These are phyloP conservation scores for Didymosphaeria variabile DNA, from an alignment of 2,329 filamentous ascomycete genomes.

Conservation along the genomic window DNA sequence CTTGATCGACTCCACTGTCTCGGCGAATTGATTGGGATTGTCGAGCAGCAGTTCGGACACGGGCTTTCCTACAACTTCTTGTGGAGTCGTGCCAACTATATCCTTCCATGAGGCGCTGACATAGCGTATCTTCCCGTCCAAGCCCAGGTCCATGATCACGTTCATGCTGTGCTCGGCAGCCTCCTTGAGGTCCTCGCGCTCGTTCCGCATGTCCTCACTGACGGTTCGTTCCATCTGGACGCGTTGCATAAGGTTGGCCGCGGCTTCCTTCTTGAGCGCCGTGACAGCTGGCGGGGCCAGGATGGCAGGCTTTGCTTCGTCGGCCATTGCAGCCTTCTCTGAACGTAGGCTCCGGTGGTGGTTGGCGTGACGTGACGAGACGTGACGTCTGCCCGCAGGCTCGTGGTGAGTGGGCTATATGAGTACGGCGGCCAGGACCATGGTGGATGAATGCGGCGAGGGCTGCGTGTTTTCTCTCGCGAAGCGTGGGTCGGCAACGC, in stretches of 20 bases:
- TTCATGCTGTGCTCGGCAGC: slow-evolving; percentile 97
- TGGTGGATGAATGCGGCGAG: slow-evolving; percentile 32
- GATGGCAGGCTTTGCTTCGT: slow-evolving; percentile 37
- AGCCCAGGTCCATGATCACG: slow-evolving; percentile 91
- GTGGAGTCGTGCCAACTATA: slow-evolving; percentile 81
- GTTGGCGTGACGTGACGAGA: slow-evolving; percentile 25
- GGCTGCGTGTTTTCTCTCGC: slow-evolving; percentile 14
- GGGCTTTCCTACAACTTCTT: slow-evolving; percentile 76
- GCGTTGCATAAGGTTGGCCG: slow-evolving; percentile 34
- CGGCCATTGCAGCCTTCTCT: slow-evolving; percentile 38
- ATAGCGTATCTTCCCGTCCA: slow-evolving; percentile 92
- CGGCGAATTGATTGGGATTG: slow-evolving; percentile 80
- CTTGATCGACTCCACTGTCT: slow-evolving; percentile 83
- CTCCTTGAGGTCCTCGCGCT: slow-evolving; percentile 92
- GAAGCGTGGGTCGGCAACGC: slow-evolving; percentile 21
- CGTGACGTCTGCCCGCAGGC: slow-evolving; percentile 38
- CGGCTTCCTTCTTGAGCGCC: slow-evolving; percentile 54
- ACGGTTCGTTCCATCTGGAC: slow-evolving; percentile 69
- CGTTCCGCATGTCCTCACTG: slow-evolving; percentile 90
- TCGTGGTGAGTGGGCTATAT: slow-evolving; percentile 41
- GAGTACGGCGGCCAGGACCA: slow-evolving; percentile 41
- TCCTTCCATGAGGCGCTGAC: slow-evolving; percentile 96
- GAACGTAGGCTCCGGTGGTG: slow-evolving; percentile 17
- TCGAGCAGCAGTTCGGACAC: slow-evolving; percentile 85
- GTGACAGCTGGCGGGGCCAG: slow-evolving; percentile 56